phyloP scores from a whole-genome alignment of 1,139 yeast genomes.

The Wickerhamomyces sp. region DNA sequence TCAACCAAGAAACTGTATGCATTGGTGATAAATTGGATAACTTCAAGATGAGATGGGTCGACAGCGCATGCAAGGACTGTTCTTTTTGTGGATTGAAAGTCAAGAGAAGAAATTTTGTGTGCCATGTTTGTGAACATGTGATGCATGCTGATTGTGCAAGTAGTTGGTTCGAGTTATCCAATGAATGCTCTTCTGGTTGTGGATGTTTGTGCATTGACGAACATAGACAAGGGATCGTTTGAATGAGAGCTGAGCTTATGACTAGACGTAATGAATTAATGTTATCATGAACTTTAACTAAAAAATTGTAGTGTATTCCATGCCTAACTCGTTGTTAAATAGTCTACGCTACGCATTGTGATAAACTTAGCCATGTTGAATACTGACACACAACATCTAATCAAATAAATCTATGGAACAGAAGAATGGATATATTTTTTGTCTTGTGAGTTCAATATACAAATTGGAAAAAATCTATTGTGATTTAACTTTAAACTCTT shows the following conservation, averaged over 20 bases:
- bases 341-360: too few species aligned
- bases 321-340: too few species aligned
- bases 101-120: conserved; percentile 56
- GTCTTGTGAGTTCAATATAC: too few species aligned
- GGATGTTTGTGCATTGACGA: conserved; percentile 65
- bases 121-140: conserved; percentile 73
- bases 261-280: not conserved
- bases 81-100: conserved; percentile 61
- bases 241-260: not conserved
- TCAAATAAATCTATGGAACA: too few species aligned
- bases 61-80: conserved; percentile 38
- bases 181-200: conserved; percentile 86
- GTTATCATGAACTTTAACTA: not conserved
- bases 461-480: conserved; percentile 6
- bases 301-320: too few species aligned
- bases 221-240: not conserved
- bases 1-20: conserved; percentile 41
- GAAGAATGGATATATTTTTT: too few species aligned
- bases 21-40: conserved; percentile 15
- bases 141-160: conserved; percentile 75
- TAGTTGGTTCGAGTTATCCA: conserved; percentile 67
- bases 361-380: too few species aligned
- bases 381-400: too few species aligned
- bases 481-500: conserved; percentile 12
- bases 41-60: conserved; percentile 17